Base-by-base conservation (phyloP, 2,329 filamentous ascomycete genomes). In the Penicillium olsonii region DNA sequence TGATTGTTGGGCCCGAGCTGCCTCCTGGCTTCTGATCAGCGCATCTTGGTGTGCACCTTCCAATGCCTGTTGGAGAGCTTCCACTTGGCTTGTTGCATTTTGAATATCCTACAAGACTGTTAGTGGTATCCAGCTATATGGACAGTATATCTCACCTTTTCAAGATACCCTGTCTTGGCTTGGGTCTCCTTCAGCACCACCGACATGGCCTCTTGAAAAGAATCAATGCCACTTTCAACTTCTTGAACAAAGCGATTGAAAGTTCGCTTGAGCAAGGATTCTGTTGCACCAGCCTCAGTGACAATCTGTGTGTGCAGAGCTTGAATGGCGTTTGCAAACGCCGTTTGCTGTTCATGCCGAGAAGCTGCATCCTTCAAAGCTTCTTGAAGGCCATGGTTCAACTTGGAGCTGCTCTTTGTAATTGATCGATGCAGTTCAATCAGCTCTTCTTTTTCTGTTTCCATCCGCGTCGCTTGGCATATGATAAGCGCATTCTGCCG, bases 401-500 rank as follows among this genome's bases (percentile, higher is more conserved):
- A 56, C 27, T 68, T 70, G 1, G 63, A 54, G 8, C 66, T 70
- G 26, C 68, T 68, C 24, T 72, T 61, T 2, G 68, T 52, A 20
- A 76, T 65, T 15, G 67, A 64, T n/a, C 63, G 65, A 52, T 77
- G 64, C 2, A 74, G 63, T 18, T 68, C 60, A 2, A 77, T 57
- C 4, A 75, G 56, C 31, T 76, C 70, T 27, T 75, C 72, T 47
- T 80, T 82, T 49, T 86, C 83, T 12, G 80, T 75, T 44, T 83
- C 79, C 35, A 76, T 69, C 31, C 84, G 77, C 35, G 80, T 78
- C 22, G 83, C 82, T 53, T 84, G 78, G 55, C 85, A 87, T 57
- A 87, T 81, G 15, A 83, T 68, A 37, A 82, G 71, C 2, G 83
- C 83, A 55, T 84, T 83, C 48, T 84, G 81, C 47, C 78, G 75